A percentile compares a stretch with the other conserved stretches of the same genome.
Evolutionary conservation across 2,329 filamentous ascomycete species (phyloP).

Genomic region (Diaporthe caulivora): DNA sequence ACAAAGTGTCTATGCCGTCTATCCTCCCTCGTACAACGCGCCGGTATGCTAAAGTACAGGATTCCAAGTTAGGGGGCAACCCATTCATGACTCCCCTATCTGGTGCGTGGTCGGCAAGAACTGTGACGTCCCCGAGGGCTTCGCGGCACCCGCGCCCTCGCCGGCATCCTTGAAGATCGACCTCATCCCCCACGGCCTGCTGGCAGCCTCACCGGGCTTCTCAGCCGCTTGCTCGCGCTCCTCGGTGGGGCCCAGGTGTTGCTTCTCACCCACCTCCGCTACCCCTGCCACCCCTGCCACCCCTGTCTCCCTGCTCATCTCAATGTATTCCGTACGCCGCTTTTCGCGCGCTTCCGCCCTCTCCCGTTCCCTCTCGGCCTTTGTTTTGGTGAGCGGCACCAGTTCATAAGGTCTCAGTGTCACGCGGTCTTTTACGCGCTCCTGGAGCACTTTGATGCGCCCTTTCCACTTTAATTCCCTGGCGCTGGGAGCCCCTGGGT

Average conservation of each 20-base stretch:
- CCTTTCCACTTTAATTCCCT: background rate
- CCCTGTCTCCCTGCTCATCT: no score
- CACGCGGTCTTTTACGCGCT: no score
- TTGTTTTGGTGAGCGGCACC: background rate
- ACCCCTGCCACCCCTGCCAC: no score
- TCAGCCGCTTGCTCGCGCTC: no score
- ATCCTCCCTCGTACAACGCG: background rate
- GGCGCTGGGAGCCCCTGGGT: background rate
- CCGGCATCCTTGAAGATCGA: background rate
- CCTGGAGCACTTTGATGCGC: background rate
- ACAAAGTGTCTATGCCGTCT: constrained; percentile 4
- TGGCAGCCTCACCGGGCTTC: background rate
- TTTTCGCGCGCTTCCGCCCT: background rate
- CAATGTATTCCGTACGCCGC: no score
- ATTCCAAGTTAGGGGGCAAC: background rate
- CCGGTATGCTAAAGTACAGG: background rate
- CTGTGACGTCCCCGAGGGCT: background rate
- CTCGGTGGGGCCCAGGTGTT: no score
- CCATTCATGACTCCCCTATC: background rate
- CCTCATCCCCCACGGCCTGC: background rate
- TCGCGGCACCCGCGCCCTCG: background rate
- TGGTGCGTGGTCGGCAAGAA: constrained; percentile 20
- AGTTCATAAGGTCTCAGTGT: background rate
- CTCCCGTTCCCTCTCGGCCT: background rate
- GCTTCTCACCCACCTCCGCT: no score